Conservation (phyloP, 140 eudicot species). For the Stevia rebaudiana region DNA sequence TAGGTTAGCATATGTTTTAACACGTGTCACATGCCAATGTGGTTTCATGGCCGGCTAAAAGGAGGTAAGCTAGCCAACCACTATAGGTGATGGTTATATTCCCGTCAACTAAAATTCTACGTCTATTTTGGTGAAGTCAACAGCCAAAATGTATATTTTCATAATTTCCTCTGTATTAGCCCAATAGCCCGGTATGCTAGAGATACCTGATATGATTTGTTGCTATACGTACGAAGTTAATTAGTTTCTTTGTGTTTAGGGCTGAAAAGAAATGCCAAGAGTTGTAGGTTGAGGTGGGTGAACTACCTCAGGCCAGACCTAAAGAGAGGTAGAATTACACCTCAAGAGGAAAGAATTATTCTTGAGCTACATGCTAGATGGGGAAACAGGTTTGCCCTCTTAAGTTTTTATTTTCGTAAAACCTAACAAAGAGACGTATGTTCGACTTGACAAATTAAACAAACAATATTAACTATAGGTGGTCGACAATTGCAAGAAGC, state of each 20-base stretch:
- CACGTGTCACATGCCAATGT: too few relatives aligned
- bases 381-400: slow-evolving; percentile 68
- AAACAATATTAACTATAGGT: slow-evolving; percentile 26
- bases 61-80: too few relatives aligned
- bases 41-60: too few relatives aligned
- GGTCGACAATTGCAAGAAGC: slow-evolving; percentile 83
- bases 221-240: too few relatives aligned
- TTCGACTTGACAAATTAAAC: not conserved
- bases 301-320: slow-evolving; percentile 87
- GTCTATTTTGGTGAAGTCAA: too few relatives aligned
- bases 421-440: not conserved
- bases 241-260: slow-evolving; percentile 36
- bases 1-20: too few relatives aligned
- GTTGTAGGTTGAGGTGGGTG: slow-evolving; percentile 94
- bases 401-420: not conserved
- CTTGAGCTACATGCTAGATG: slow-evolving; percentile 73
- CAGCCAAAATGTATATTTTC: too few relatives aligned
- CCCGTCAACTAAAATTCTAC: too few relatives aligned
- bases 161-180: too few relatives aligned
- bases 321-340: slow-evolving; percentile 82
- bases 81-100: too few relatives aligned
- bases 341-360: slow-evolving; percentile 63
- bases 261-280: slow-evolving; percentile 78
- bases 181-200: too few relatives aligned
- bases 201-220: too few relatives aligned